These are phyloP conservation scores for Kuraishia molischiana DNA, from an alignment of 805 yeast species.

Conservation along the genomic window DNA sequence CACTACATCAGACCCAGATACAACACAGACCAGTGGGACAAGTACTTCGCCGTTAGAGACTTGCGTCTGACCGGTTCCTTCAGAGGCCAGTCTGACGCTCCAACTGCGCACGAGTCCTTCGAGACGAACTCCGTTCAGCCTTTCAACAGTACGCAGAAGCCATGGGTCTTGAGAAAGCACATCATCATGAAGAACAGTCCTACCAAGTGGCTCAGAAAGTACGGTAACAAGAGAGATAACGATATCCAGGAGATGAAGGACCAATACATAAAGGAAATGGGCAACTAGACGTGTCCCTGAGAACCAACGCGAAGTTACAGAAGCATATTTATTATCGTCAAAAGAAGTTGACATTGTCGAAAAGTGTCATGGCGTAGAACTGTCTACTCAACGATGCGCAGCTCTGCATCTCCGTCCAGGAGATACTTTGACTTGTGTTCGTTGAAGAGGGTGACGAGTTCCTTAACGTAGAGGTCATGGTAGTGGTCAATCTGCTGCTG, in stretches of 20 bases:
- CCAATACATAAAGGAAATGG: conserved; percentile 24
- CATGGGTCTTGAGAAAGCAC: conserved; percentile 28
- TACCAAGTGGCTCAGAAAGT: conserved; percentile 24
- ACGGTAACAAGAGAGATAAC: conserved; percentile 19
- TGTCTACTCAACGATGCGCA: conserved; percentile 31
- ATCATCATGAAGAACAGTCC: conserved; percentile 29
- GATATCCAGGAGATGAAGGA: conserved; percentile 24
- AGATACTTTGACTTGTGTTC: conserved; percentile 47
- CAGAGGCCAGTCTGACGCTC: conserved; percentile 57
- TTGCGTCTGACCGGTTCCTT: conserved; percentile 63
- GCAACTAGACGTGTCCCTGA: conserved; percentile 9
- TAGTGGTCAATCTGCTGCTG: conserved; percentile 51
- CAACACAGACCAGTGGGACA: conserved; percentile 45
- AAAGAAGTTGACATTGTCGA: neutral
- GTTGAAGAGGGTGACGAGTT: conserved; percentile 52
- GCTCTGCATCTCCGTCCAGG: conserved; percentile 37
- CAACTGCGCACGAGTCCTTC: conserved; percentile 70
- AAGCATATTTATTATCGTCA: no score
- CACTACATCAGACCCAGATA: conserved; percentile 44
- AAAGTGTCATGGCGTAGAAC: neutral
- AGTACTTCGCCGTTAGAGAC: conserved; percentile 59
- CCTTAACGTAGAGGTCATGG: conserved; percentile 62
- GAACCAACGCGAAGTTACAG: neutral
- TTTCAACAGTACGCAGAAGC: conserved; percentile 20
- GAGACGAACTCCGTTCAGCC: conserved; percentile 50